These are phyloP conservation scores for Arbutus unedo DNA, from an alignment of 148 eudicot species.

Conservation along the genomic window DNA sequence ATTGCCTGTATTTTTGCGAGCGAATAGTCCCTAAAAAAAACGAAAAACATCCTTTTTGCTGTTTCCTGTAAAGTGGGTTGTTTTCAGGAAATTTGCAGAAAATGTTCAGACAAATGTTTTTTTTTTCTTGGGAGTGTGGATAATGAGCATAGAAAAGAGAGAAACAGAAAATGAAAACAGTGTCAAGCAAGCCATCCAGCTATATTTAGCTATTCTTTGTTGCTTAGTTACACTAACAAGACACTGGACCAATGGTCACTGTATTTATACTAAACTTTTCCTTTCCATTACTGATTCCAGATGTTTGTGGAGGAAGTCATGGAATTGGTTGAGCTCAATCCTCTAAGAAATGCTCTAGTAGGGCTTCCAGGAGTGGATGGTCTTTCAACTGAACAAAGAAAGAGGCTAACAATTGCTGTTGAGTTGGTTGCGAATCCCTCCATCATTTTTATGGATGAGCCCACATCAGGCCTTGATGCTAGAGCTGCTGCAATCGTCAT, in stretches of 20 bases:
- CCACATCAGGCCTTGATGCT: slow-evolving; percentile 38
- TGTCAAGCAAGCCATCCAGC: neutral
- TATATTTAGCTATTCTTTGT: neutral
- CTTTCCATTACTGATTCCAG: neutral
- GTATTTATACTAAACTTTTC: neutral
- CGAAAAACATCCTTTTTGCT: neutral
- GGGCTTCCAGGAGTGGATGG: slow-evolving; percentile 49
- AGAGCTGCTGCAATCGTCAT: slow-evolving; percentile 30
- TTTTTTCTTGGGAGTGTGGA: neutral
- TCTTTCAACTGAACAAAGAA: slow-evolving; percentile 42
- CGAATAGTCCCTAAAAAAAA: neutral
- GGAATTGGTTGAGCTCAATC: slow-evolving; percentile 39
- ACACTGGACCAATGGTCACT: neutral
- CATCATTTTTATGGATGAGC: slow-evolving; percentile 34
- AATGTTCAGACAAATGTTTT: neutral
- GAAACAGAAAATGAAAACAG: neutral
- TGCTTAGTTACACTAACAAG: neutral
- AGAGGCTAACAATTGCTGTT: slow-evolving; percentile 42
- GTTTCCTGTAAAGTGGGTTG: neutral
- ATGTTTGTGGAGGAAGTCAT: slow-evolving; percentile 40
- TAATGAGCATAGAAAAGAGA: neutral
- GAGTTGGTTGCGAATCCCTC: slow-evolving; percentile 26
- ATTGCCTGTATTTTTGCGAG: neutral
- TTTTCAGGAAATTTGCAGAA: neutral
- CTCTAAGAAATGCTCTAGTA: slow-evolving; percentile 33